Percentiles rank a stretch among this genome's conserved stretches.
Evolutionary conservation across 768 basidiomycete genomes (phyloP).

Genomic region (Pisolithus orientalis): DNA sequence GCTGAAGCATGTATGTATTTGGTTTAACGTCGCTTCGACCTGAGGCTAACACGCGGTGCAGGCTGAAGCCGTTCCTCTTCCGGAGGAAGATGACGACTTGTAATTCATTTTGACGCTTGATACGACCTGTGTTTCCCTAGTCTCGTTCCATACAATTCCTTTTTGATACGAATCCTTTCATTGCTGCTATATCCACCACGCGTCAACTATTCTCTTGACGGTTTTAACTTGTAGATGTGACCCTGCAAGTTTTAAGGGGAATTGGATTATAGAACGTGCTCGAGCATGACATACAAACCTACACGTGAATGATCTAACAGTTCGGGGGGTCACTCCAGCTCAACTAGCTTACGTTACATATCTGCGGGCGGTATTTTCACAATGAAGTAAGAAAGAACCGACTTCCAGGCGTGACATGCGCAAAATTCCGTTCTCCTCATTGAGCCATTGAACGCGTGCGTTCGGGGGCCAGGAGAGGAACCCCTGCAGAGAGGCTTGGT

Average conservation of each 20-base stretch:
- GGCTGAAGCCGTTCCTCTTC: constrained; percentile 91
- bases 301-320: too few species aligned
- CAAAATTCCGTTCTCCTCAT: constrained; percentile 6
- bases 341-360: background rate
- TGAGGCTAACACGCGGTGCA: constrained; percentile 24
- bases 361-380: background rate
- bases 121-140: constrained; percentile 15
- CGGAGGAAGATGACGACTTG: constrained; percentile 93
- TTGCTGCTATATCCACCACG: constrained; percentile 10
- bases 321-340: background rate
- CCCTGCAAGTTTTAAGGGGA: constrained; percentile 1
- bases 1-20: constrained; percentile 51
- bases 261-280: constrained; percentile 2
- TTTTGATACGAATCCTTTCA: constrained; percentile 13
- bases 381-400: constrained; percentile 10
- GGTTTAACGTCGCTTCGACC: background rate
- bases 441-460: constrained; percentile 12
- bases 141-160: constrained; percentile 14
- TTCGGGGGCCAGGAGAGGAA: constrained; percentile 19
- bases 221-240: constrained; percentile 2
- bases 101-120: constrained; percentile 30
- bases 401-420: constrained; percentile 18
- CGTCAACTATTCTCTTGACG: constrained; percentile 13
- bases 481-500: constrained; percentile 12
- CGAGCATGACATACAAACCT: background rate